Evolutionary conservation across 2,329 filamentous ascomycete species (phyloP), one percentile per base, ranked within the genome.

Genomic region (Chaetomium globosum): DNA sequence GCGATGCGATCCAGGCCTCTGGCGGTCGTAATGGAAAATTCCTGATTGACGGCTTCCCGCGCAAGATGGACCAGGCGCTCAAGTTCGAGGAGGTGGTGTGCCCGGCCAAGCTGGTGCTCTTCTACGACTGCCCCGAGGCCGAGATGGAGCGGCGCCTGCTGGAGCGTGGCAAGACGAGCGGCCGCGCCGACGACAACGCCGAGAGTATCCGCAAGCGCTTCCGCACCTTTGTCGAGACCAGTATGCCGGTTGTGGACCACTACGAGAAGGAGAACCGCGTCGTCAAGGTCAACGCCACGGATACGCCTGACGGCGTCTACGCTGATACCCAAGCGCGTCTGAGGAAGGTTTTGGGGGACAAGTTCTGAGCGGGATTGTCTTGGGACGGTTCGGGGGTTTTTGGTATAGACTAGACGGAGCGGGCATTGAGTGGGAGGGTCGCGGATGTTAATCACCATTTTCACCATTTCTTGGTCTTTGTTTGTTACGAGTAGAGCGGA

Each of bases 131-230:
- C 75, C 89, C 93, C 7, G 95, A 98, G 82, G 84, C 87, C 59
- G 89, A 92, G 73, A 95, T 99, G 92, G 85, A 94, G 82, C 79
- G 84, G 74, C 85, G 94, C 33, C 81, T 99, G 70, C 80, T 98
- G 70, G 89, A 97, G 81, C 86, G 94, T 59, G 95, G 94, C 68
- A 91, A 97, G 87, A 98, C 94, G 19, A 93, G 90, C 74, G 95
- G 95, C 51, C 85, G 95, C 69, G 82, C 89, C 59, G 95, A 99
- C 78, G 95, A 99, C 80, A 99, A 99, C 76, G 89, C 88, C 63
- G 95, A 97, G 80, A 93, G 89, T 74, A 99, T 98, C 77, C 89
- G 91, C 81, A 99, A 99, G 88, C 87, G 95, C 64, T 99, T 99
- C 84, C 88, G 87, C 75, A 93, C 90, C 4, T 99, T 98, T 75